Evolutionary conservation across 176 grass and related monocot species (phyloP).

Genomic region (Eleusine coracana): DNA sequence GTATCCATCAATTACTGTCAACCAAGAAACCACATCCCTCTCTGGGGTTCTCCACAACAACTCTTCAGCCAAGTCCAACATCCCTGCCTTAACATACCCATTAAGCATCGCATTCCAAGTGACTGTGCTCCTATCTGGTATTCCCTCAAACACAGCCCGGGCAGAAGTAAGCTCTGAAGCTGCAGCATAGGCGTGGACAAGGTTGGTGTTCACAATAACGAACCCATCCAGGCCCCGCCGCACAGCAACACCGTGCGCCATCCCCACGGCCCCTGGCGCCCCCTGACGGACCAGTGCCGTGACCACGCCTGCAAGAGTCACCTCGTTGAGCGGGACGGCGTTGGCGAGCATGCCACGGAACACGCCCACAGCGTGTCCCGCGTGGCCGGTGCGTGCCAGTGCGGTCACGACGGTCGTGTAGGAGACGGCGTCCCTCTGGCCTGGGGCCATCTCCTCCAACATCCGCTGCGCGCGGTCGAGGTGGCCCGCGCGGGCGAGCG

Average conservation of each 20-base stretch:
- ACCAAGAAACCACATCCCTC: constrained; percentile 64
- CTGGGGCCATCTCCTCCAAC: constrained; percentile 45
- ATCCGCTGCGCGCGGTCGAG: constrained; percentile 35
- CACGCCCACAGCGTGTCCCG: constrained; percentile 34
- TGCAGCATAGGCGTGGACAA: constrained; percentile 52
- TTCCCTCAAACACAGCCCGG: constrained; percentile 44
- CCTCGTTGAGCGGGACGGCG: constrained; percentile 47
- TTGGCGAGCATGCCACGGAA: constrained; percentile 58
- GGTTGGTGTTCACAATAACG: constrained; percentile 62
- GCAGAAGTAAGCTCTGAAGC: constrained; percentile 41
- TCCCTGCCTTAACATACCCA: constrained; percentile 61
- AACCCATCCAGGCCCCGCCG: constrained; percentile 36
- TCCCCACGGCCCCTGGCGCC: neutral
- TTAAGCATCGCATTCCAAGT: constrained; percentile 79
- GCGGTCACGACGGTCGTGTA: constrained; percentile 67
- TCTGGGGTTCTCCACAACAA: constrained; percentile 46
- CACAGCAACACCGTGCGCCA: constrained; percentile 39
- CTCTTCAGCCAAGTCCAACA: constrained; percentile 46
- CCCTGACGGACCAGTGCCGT: neutral
- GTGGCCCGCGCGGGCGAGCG: constrained; percentile 26
- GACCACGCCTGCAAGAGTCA: constrained; percentile 45
- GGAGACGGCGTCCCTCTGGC: constrained; percentile 53
- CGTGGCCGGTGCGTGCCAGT: constrained; percentile 31
- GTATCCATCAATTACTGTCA: constrained; percentile 60
- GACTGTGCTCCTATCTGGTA: constrained; percentile 45